Conservation (phyloP, 495 filamentous ascomycete species). For the Xylaria acuta region DNA sequence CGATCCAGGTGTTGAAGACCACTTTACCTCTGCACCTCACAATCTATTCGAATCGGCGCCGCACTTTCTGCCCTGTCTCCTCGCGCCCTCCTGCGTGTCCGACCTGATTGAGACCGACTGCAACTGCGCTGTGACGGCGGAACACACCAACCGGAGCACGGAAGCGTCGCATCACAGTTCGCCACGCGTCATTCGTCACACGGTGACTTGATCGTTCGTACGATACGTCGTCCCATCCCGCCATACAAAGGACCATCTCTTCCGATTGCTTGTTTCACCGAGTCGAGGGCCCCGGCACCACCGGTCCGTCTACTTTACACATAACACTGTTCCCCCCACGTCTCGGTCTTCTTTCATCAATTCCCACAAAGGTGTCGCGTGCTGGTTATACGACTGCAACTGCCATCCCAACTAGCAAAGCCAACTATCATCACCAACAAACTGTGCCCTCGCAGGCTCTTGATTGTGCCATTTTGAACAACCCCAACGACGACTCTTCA, state of each 20-base stretch:
- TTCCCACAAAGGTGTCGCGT: constrained; percentile 17
- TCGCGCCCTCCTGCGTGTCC: neutral
- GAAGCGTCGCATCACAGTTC: constrained; percentile 15
- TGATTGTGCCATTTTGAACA: constrained; percentile 12
- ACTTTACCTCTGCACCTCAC: neutral
- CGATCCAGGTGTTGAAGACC: neutral
- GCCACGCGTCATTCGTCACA: constrained; percentile 23
- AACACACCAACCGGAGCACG: neutral
- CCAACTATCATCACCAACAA: neutral
- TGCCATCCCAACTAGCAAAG: too few relatives aligned
- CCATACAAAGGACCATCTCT: constrained; percentile 26
- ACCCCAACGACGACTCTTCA: neutral
- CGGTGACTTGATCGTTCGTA: constrained; percentile 18
- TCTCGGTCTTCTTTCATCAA: constrained; percentile 16
- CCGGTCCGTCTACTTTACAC: neutral
- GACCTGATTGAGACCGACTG: constrained; percentile 7
- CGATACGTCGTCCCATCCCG: constrained; percentile 23
- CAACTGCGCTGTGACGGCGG: neutral
- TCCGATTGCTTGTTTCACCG: constrained; percentile 20
- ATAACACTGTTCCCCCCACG: constrained; percentile 13
- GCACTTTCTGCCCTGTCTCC: constrained; percentile 5
- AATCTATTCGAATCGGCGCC: constrained; percentile 22
- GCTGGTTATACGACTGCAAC: neutral
- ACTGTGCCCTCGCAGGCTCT: neutral
- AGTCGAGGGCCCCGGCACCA: constrained; percentile 2